Percentiles rank a stretch among this genome's conserved stretches.
These are phyloP conservation scores for Coemansia sp. DNA, from an alignment of 192 early-diverging fungal genomes.

Conservation along the genomic window DNA sequence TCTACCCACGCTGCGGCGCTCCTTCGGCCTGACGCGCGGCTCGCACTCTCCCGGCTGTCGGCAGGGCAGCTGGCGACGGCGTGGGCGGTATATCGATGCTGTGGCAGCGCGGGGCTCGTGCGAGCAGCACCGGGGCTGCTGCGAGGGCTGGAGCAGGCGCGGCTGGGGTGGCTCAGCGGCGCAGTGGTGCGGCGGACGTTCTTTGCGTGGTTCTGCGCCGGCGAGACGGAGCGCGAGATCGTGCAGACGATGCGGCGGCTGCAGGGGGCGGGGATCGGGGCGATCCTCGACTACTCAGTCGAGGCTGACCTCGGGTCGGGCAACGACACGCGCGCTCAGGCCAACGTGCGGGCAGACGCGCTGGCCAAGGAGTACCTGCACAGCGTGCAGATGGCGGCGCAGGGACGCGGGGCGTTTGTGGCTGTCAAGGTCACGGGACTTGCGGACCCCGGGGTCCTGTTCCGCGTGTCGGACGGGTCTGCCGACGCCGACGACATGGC, in stretches of 20 bases:
- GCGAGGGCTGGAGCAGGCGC: slow-evolving; percentile 26
- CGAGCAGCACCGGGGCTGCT: slow-evolving; percentile 35
- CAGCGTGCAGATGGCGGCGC: slow-evolving; percentile 68
- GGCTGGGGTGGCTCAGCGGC: slow-evolving; percentile 57
- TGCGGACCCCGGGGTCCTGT: slow-evolving; percentile 69
- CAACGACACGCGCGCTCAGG: slow-evolving; percentile 44
- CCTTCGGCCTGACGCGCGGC: slow-evolving; percentile 44
- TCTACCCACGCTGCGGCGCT: background rate
- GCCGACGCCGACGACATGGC: slow-evolving; percentile 65
- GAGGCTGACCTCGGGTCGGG: slow-evolving; percentile 76
- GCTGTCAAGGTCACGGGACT: slow-evolving; percentile 90
- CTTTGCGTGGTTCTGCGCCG: slow-evolving; percentile 81
- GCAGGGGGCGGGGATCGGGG: slow-evolving; percentile 65
- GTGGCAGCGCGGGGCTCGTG: slow-evolving; percentile 39
- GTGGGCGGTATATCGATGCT: slow-evolving; percentile 44
- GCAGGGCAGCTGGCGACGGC: slow-evolving; percentile 34
- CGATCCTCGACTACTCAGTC: slow-evolving; percentile 83
- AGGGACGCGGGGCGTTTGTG: slow-evolving; percentile 70
- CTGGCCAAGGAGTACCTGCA: slow-evolving; percentile 68
- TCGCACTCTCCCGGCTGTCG: slow-evolving; percentile 42
- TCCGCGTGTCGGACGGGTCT: slow-evolving; percentile 66
- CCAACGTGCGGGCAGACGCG: slow-evolving; percentile 66
- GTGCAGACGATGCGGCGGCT: slow-evolving; percentile 76
- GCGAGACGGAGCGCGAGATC: slow-evolving; percentile 83
- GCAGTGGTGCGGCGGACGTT: slow-evolving; percentile 80